Evolutionary conservation across 352 stramenopile species (phyloP).

Genomic region (Pythium oligandrum): DNA sequence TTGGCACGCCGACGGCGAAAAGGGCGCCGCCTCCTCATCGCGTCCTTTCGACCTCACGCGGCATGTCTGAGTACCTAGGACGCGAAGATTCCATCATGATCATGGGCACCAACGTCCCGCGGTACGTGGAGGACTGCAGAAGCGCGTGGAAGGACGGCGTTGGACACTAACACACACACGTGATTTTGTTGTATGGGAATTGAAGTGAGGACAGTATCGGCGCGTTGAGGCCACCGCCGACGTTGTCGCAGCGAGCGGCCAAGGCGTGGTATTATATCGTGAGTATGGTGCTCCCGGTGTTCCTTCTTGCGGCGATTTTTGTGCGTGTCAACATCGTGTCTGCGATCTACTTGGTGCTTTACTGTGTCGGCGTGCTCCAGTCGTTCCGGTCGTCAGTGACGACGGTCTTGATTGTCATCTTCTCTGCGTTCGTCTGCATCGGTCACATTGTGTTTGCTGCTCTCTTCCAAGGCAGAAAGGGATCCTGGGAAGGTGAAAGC

Average conservation of each 20-base stretch:
- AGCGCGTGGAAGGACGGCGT: neutral
- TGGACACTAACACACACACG: neutral
- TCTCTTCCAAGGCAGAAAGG: slow-evolving; percentile 3
- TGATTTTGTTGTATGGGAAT: slow-evolving; percentile 2
- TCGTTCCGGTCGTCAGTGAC: slow-evolving; percentile 56
- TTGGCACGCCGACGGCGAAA: slow-evolving; percentile 6
- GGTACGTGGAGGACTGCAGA: neutral
- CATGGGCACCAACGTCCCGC: no score
- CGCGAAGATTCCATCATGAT: neutral
- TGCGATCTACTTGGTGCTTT: slow-evolving; percentile 60
- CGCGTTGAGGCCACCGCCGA: neutral
- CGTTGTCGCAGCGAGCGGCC: slow-evolving; percentile 7
- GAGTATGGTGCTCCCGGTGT: slow-evolving; percentile 27
- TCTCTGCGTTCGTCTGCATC: slow-evolving; percentile 38
- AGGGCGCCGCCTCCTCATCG: slow-evolving; percentile 5
- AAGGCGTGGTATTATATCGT: slow-evolving; percentile 11
- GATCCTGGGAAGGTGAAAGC: slow-evolving; percentile 12
- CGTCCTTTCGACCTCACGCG: slow-evolving; percentile 7
- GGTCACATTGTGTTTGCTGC: slow-evolving; percentile 37
- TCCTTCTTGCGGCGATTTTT: slow-evolving; percentile 44
- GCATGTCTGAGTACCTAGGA: neutral
- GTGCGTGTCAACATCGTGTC: slow-evolving; percentile 54
- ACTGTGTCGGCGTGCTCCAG: slow-evolving; percentile 54
- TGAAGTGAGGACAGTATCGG: neutral
- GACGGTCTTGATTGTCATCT: slow-evolving; percentile 35